Percentiles rank a stretch among this genome's conserved stretches.
Conservation (phyloP, 2,329 filamentous ascomycete genomes). For the Phaeophleospora eucalypticola region DNA sequence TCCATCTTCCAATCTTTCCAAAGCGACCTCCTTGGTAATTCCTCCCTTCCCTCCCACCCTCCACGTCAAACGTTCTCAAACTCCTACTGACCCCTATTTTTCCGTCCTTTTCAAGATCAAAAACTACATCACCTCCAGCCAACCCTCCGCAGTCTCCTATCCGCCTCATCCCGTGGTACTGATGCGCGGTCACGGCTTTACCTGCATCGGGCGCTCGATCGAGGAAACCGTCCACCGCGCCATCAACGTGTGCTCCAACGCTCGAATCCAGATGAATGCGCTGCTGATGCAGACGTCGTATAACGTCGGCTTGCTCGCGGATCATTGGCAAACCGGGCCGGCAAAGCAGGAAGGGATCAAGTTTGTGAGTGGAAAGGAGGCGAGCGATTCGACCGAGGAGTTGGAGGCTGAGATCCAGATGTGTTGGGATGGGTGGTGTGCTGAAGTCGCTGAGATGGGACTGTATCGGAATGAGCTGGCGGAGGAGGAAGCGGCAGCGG, state of each 20-base stretch:
- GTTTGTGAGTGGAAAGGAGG: slow-evolving; percentile 41
- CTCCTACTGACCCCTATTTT: not conserved
- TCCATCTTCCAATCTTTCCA: slow-evolving; percentile 23
- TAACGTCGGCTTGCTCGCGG: slow-evolving; percentile 38
- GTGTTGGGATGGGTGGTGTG: slow-evolving; percentile 43
- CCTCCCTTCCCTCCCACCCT: too few species aligned
- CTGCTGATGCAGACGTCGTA: slow-evolving; percentile 34
- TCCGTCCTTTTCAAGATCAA: slow-evolving; percentile 16
- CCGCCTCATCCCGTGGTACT: slow-evolving; percentile 29
- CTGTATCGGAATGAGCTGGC: slow-evolving; percentile 39
- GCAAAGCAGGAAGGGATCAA: slow-evolving; percentile 41
- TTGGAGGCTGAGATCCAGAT: slow-evolving; percentile 32
- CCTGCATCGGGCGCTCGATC: slow-evolving; percentile 39
- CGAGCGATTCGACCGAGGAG: slow-evolving; percentile 38
- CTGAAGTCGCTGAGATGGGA: slow-evolving; percentile 38
- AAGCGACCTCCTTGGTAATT: slow-evolving; percentile 24
- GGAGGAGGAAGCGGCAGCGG: too few species aligned
- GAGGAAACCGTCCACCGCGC: slow-evolving; percentile 45
- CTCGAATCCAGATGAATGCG: slow-evolving; percentile 40
- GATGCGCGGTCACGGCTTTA: slow-evolving; percentile 46
- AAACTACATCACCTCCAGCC: slow-evolving; percentile 27
- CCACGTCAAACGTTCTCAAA: too few species aligned
- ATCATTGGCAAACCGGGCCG: slow-evolving; percentile 37
- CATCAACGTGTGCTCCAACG: slow-evolving; percentile 40
- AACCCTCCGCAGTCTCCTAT: slow-evolving; percentile 14